Evolutionary conservation across 176 grass and related monocot genomes (phyloP).

Genomic region (Musa schizocarpa): DNA sequence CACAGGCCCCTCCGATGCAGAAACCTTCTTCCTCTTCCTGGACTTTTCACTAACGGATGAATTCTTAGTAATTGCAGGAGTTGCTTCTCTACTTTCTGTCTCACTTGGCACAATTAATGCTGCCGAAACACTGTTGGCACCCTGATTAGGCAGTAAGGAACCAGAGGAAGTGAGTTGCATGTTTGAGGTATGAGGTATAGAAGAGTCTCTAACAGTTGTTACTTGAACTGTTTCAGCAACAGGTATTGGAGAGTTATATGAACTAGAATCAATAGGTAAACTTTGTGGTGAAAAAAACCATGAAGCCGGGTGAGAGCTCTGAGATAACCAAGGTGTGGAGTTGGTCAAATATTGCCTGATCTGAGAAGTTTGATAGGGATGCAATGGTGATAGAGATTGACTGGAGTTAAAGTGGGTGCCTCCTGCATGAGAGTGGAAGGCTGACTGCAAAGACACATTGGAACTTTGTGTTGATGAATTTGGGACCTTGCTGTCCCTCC

Average conservation of each 20-base stretch:
- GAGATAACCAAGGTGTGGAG: constrained; percentile 49
- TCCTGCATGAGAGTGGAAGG: constrained; percentile 47
- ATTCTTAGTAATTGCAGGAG: constrained; percentile 41
- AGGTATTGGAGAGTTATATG: constrained; percentile 30
- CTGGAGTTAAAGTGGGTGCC: constrained; percentile 69
- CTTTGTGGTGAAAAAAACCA: constrained; percentile 55
- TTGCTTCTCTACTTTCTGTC: constrained; percentile 39
- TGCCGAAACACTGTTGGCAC: constrained; percentile 26
- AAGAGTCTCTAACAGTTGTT: constrained; percentile 35
- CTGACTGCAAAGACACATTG: constrained; percentile 30
- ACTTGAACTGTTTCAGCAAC: constrained; percentile 49
- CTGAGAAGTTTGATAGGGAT: constrained; percentile 51
- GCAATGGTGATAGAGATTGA: constrained; percentile 57
- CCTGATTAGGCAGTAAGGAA: constrained; percentile 23
- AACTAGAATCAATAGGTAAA: constrained; percentile 63
- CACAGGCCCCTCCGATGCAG: neutral
- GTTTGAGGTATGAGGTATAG: constrained; percentile 30
- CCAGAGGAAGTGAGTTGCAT: constrained; percentile 9
- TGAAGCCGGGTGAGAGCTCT: constrained; percentile 34
- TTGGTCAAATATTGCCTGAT: constrained; percentile 37
- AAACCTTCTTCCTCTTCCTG: constrained; percentile 62
- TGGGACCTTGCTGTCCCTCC: constrained; percentile 44
- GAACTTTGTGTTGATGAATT: constrained; percentile 22
- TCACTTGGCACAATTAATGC: constrained; percentile 33
- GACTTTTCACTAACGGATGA: constrained; percentile 47